These are phyloP conservation scores for Cutaneotrichosporon sp. DNA, from an alignment of 1,284 basidiomycete genomes.

Conservation along the genomic window DNA sequence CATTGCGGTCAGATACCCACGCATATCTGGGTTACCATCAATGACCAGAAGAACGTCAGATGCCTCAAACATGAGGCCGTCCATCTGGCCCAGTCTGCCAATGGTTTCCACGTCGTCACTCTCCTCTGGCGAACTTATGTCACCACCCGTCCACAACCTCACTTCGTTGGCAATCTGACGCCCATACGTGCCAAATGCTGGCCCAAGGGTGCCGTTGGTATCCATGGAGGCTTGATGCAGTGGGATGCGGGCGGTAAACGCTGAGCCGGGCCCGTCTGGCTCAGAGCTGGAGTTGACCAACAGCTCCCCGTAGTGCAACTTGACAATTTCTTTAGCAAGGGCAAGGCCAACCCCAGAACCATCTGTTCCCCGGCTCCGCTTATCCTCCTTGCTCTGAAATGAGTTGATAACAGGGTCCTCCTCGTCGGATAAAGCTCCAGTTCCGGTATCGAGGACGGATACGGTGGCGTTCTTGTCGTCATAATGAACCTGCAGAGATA, in stretches of 20 bases:
- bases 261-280: constrained; percentile 7
- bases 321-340: constrained; percentile 43
- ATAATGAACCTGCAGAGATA: constrained; percentile 31
- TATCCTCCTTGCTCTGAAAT: constrained; percentile 30
- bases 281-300: constrained; percentile 21
- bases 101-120: neutral
- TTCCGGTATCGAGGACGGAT: constrained; percentile 46
- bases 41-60: constrained; percentile 26
- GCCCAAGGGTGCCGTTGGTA: neutral
- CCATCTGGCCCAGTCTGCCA: constrained; percentile 6
- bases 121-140: neutral
- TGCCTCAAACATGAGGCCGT: constrained; percentile 24
- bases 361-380: constrained; percentile 6
- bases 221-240: neutral
- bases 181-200: constrained; percentile 14
- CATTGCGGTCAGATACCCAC: constrained; percentile 26
- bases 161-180: neutral
- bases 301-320: constrained; percentile 47
- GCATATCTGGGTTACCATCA: constrained; percentile 31
- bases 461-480: constrained; percentile 21
- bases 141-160: neutral
- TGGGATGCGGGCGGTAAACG: constrained; percentile 11
- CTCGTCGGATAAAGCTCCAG: constrained; percentile 40
- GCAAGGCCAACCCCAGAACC: constrained; percentile 11
- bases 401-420: constrained; percentile 23